A percentile compares a stretch with the other conserved stretches of the same genome.
Evolutionary conservation across 148 eudicot genomes (phyloP).

Genomic region (Fagopyrum esculentum): DNA sequence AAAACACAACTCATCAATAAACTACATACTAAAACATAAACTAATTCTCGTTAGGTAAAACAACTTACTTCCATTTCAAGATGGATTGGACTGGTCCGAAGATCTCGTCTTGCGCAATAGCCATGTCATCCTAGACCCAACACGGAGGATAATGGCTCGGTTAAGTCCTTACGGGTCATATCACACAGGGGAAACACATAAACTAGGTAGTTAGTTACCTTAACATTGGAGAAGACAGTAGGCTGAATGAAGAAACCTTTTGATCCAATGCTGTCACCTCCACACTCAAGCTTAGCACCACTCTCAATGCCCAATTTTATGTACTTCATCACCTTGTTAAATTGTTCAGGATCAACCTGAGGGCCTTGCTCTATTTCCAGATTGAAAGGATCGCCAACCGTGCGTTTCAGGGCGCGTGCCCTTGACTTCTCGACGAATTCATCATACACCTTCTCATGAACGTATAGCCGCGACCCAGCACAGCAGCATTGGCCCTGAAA

Average conservation of each 20-base stretch:
- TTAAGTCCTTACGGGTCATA: neutral
- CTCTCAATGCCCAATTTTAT: conserved; percentile 73
- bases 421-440: conserved; percentile 84
- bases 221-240: conserved; percentile 85
- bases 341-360: conserved; percentile 84
- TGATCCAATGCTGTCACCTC: conserved; percentile 64
- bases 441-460: conserved; percentile 74
- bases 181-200: neutral
- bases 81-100: conserved; percentile 93
- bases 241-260: conserved; percentile 87
- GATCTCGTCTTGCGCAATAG: conserved; percentile 90
- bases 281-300: conserved; percentile 87
- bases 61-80: conserved; percentile 77
- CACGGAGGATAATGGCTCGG: neutral
- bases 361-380: conserved; percentile 93
- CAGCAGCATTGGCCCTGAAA: conserved; percentile 92
- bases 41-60: neutral
- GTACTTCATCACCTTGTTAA: conserved; percentile 65
- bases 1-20: neutral
- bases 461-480: conserved; percentile 92
- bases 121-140: conserved; percentile 68
- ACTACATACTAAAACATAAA: neutral
- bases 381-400: conserved; percentile 92
- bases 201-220: conserved; percentile 31
- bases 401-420: conserved; percentile 68